phyloP scores from a whole-genome alignment of 164 flowering plant genomes.

The Paratinospora sagittata region DNA sequence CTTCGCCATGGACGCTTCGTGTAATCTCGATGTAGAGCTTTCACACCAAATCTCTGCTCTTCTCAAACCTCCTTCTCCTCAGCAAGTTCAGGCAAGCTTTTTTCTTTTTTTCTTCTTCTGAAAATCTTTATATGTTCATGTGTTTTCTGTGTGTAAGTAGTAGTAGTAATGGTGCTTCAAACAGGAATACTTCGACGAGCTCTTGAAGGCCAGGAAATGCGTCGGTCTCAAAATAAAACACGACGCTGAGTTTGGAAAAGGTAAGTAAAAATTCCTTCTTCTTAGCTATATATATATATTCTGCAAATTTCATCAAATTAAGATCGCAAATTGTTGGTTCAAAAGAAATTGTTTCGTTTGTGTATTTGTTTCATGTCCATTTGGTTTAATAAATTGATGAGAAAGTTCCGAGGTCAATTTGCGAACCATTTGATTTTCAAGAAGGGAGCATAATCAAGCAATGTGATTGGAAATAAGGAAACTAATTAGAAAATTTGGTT shows the following conservation, averaged over 20 bases:
- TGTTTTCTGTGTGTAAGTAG: not conserved
- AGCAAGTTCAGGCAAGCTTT: too few species aligned
- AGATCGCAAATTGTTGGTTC: too few species aligned
- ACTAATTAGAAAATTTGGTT: not conserved
- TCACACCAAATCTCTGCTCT: conserved; percentile 53
- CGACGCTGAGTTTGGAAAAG: conserved; percentile 57
- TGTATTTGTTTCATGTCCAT: too few species aligned
- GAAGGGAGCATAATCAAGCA: not conserved
- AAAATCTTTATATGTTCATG: too few species aligned
- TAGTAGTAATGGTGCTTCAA: not conserved
- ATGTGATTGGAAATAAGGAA: not conserved
- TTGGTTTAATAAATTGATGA: too few species aligned
- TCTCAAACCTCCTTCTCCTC: conserved; percentile 57
- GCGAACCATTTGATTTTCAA: not conserved
- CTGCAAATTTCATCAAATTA: not conserved
- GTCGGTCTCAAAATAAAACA: conserved; percentile 48
- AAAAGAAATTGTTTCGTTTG: too few species aligned
- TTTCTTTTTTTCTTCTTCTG: conserved; percentile 20
- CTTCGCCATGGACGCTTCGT: conserved; percentile 15
- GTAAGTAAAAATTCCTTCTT: conserved; percentile 22
- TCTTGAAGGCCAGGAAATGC: conserved; percentile 40
- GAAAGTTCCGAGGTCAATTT: too few species aligned
- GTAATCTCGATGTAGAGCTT: conserved; percentile 34
- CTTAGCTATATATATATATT: not conserved
- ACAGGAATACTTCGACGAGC: conserved; percentile 69